Conservation (phyloP, 495 filamentous ascomycete species). For the Parmelia sp. region DNA sequence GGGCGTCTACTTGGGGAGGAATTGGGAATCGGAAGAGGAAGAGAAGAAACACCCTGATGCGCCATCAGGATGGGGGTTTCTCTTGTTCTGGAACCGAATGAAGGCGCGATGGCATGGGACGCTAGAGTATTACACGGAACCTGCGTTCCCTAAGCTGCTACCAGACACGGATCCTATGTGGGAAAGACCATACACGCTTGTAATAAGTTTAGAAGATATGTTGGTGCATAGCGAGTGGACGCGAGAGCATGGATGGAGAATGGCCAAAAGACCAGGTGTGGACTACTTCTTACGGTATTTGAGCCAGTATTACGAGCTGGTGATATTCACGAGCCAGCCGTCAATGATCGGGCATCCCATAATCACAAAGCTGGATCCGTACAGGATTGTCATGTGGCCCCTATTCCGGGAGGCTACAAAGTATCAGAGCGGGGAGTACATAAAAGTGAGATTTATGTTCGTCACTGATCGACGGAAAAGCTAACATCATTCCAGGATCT, state of each 20-base stretch:
- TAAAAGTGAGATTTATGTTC: slow-evolving; percentile 64
- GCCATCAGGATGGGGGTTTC: slow-evolving; percentile 66
- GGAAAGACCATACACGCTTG: slow-evolving; percentile 84
- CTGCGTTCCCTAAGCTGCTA: slow-evolving; percentile 87
- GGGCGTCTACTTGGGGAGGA: slow-evolving; percentile 67
- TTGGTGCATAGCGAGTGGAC: slow-evolving; percentile 91
- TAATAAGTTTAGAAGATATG: slow-evolving; percentile 87
- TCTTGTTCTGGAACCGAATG: slow-evolving; percentile 70
- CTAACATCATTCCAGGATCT: slow-evolving; percentile 58
- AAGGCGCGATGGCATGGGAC: slow-evolving; percentile 66
- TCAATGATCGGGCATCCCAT: slow-evolving; percentile 77
- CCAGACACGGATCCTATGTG: slow-evolving; percentile 79
- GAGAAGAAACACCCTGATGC: slow-evolving; percentile 57
- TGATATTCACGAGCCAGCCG: slow-evolving; percentile 85
- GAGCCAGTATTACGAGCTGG: slow-evolving; percentile 94
- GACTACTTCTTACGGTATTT: slow-evolving; percentile 97
- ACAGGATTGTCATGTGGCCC: slow-evolving; percentile 90
- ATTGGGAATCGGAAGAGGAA: slow-evolving; percentile 76
- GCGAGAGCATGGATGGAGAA: slow-evolving; percentile 87
- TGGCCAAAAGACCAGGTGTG: slow-evolving; percentile 89
- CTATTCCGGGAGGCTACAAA: slow-evolving; percentile 90
- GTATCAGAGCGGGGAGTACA: slow-evolving; percentile 89
- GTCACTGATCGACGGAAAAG: neutral
- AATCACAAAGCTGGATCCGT: slow-evolving; percentile 91
- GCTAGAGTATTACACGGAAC: slow-evolving; percentile 89